Percentiles rank a stretch among this genome's conserved stretches.
These are phyloP conservation scores for Moesziomyces parantarcticus DNA, from an alignment of 1,284 basidiomycete genomes.

Conservation along the genomic window DNA sequence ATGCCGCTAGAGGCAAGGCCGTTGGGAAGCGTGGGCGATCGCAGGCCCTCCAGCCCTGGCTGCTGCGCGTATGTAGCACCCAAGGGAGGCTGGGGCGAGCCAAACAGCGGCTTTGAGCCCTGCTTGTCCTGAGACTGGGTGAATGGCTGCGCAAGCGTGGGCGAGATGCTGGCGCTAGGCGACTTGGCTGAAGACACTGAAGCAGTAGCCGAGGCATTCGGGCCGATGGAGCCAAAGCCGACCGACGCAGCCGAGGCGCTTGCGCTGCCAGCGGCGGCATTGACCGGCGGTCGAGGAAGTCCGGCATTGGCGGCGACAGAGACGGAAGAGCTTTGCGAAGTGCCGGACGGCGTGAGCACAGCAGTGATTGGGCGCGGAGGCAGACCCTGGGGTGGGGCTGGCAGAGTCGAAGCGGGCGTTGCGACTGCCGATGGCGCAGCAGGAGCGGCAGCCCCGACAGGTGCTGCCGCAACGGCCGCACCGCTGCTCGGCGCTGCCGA, in stretches of 20 bases:
- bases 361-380: constrained; percentile 53
- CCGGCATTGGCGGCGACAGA: constrained; percentile 49
- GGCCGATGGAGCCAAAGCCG: constrained; percentile 46
- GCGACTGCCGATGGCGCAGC: constrained; percentile 6
- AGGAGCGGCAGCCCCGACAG: constrained; percentile 7
- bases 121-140: constrained; percentile 29
- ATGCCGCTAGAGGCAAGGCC: constrained; percentile 30
- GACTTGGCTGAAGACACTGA: constrained; percentile 18
- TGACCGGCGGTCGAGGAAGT: constrained; percentile 48
- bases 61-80: constrained; percentile 30
- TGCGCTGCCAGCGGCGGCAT: constrained; percentile 8
- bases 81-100: constrained; percentile 16
- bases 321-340: constrained; percentile 39
- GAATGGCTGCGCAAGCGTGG: constrained; percentile 31
- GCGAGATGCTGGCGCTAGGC: constrained; percentile 31
- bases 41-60: constrained; percentile 40
- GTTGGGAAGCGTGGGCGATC: constrained; percentile 51
- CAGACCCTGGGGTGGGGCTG: constrained; percentile 57
- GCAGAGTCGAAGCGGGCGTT: constrained; percentile 32
- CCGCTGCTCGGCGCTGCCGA: constrained; percentile 1
- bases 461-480: constrained; percentile 8
- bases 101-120: constrained; percentile 8
- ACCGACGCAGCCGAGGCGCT: constrained; percentile 18
- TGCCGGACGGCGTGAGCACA: constrained; percentile 38
- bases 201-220: constrained; percentile 15